Base-by-base conservation (phyloP, 2,329 filamentous ascomycete species). In the Zymoseptoria passerinii region DNA sequence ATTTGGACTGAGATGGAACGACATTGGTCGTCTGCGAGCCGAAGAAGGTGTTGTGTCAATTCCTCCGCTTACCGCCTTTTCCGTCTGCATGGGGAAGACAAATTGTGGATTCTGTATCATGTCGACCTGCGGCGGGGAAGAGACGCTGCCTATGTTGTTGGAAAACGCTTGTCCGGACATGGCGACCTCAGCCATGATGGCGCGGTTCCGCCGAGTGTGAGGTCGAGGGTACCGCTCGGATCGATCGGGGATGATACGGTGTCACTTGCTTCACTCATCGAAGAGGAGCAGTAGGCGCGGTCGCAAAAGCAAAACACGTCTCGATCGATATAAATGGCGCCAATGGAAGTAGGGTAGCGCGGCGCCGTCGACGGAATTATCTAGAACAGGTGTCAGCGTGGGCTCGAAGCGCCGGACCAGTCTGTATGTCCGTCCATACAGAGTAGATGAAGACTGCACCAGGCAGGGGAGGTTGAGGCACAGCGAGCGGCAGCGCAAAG, bases 81-180 rank as follows among this genome's bases (percentile, higher is more conserved):
- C 69, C 6, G 67, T 70, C 61, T 71, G 71, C 66, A 73, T 72
- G 48, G 78, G 78, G 58, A 80, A 80, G 18, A 74, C 74, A 67
- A 80, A 80, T 61, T 77, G 73, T 54, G 76, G 76, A 60, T 79
- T 79, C 20, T 75, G 74, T 27, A 77, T 65, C 63, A 79, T 74
- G 61, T 80, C 77, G 28, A 70, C 68, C 18, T 57, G 54, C 8
- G 69, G 68, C 18, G 61, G 66, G 5, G 59, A 50, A 16, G 50
- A 54, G 51, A 75, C 62, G 58, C 73, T 75, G 55, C 73, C 74
- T 44, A 70, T 67, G 16, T 74, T 70, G 2, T 57, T 52, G 28
- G 64, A 56, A 48, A 57, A 59, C 52, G 62, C 71, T 52, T 70
- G 71, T 52, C 61, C 55, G 28, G 66, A 52, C 19, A 64, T 23